Conservation (phyloP, 225 moss, liverwort and hornwort species). For the Marchantia polymorpha region DNA sequence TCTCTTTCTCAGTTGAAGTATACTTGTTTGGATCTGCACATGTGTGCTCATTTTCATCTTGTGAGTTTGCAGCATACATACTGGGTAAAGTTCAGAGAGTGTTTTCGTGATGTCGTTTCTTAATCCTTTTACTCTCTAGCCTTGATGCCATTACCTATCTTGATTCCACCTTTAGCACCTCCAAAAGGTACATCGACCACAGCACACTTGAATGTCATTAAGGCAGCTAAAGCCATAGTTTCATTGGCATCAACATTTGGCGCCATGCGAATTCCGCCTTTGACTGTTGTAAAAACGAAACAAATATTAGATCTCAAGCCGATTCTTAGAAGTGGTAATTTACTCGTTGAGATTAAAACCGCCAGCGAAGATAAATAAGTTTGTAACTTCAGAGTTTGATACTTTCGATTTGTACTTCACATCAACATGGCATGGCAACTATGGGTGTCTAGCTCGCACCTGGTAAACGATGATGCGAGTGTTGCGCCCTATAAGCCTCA, state of each 20-base stretch:
- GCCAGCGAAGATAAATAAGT: not conserved
- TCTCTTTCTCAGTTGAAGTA: conserved; percentile 69
- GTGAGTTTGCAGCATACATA: not conserved
- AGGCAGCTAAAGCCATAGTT: conserved; percentile 83
- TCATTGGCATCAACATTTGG: conserved; percentile 88
- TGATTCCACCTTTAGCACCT: conserved; percentile 90
- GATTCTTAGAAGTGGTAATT: not conserved
- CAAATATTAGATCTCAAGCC: not conserved
- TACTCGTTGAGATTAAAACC: not conserved
- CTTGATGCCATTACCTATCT: conserved; percentile 53
- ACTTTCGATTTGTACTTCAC: not conserved
- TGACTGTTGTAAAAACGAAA: conserved; percentile 45
- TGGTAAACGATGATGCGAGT: conserved; percentile 85
- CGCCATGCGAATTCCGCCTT: conserved; percentile 91
- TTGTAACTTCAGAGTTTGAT: not conserved
- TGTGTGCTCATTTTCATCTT: not conserved
- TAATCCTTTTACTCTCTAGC: not conserved
- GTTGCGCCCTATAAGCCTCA: conserved; percentile 82
- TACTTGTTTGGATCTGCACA: conserved; percentile 75
- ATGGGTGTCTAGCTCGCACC: conserved; percentile 32
- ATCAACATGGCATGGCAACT: not conserved
- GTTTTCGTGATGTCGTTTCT: too few relatives aligned
- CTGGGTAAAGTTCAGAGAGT: too few relatives aligned
- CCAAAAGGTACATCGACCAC: conserved; percentile 90
- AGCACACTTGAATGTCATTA: conserved; percentile 91